These are phyloP conservation scores for Candida vartiovaarae DNA, from an alignment of 805 yeast species.

Conservation along the genomic window DNA sequence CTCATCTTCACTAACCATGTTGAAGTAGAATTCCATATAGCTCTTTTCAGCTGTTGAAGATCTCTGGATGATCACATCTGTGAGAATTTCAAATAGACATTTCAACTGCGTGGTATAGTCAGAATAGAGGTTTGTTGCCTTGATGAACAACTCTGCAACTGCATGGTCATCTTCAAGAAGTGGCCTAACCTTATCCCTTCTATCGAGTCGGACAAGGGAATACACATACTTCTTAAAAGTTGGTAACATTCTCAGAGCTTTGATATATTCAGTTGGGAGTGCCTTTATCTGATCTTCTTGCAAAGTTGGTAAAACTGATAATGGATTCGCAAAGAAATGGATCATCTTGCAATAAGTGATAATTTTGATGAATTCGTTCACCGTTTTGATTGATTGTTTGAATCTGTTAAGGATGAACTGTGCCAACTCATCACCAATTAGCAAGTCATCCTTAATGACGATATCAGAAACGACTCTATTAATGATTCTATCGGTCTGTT, in stretches of 20 bases:
- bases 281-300: neutral
- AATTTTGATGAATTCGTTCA: slow-evolving; percentile 20
- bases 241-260: slow-evolving; percentile 28
- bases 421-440: slow-evolving; percentile 17
- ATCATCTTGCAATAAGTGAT: slow-evolving; percentile 21
- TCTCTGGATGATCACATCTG: slow-evolving; percentile 11
- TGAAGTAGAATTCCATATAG: slow-evolving; percentile 17
- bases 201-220: slow-evolving; percentile 5
- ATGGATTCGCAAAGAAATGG: slow-evolving; percentile 19
- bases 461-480: slow-evolving; percentile 18
- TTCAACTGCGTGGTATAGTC: slow-evolving; percentile 14
- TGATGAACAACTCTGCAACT: slow-evolving; percentile 9
- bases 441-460: slow-evolving; percentile 10
- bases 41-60: slow-evolving; percentile 11
- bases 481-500: slow-evolving; percentile 19
- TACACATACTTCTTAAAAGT: slow-evolving; percentile 25
- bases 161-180: slow-evolving; percentile 18
- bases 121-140: slow-evolving; percentile 14
- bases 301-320: slow-evolving; percentile 10
- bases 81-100: slow-evolving; percentile 14
- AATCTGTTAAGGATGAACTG: slow-evolving; percentile 17
- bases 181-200: slow-evolving; percentile 3
- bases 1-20: slow-evolving; percentile 18
- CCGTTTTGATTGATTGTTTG: slow-evolving; percentile 15
- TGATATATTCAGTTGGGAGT: slow-evolving; percentile 10